Conservation (phyloP, 345 rosid genomes). For the Brassica nigra region DNA sequence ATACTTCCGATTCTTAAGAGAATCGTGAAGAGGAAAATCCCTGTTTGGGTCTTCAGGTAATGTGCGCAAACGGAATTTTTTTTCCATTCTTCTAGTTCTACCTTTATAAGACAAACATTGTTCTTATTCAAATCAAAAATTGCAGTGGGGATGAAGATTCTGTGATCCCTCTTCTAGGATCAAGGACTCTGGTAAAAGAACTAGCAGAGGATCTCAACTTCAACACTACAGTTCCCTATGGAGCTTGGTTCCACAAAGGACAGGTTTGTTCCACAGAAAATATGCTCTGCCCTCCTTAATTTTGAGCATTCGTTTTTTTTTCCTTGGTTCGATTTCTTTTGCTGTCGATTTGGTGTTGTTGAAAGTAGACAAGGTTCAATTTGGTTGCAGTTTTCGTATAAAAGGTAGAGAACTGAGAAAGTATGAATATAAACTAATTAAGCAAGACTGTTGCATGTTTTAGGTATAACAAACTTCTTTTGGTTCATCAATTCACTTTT, state of each 20-base stretch:
- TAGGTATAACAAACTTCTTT: not conserved
- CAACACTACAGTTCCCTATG: conserved; percentile 68
- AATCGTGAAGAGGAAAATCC: conserved; percentile 59
- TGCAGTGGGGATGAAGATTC: conserved; percentile 89
- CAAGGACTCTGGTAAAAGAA: conserved; percentile 75
- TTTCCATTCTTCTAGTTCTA: not conserved
- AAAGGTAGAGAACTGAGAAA: not conserved
- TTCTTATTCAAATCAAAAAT: not conserved
- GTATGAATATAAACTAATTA: not conserved
- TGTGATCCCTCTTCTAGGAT: conserved; percentile 76
- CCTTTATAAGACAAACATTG: not conserved
- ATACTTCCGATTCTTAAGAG: conserved; percentile 77
- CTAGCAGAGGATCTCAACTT: conserved; percentile 70
- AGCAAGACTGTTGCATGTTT: not conserved
- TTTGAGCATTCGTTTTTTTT: not conserved
- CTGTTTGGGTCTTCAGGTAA: conserved; percentile 88
- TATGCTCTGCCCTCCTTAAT: not conserved
- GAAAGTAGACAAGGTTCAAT: not conserved
- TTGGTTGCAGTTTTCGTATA: not conserved
- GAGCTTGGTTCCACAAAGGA: conserved; percentile 85
- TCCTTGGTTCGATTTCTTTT: not conserved
- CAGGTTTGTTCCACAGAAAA: conserved; percentile 52
- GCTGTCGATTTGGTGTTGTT: not conserved
- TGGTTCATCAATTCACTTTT: not conserved
- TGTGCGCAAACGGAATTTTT: not conserved